phyloP scores from a whole-genome alignment of 345 rosid species.

The Salix caprea region DNA sequence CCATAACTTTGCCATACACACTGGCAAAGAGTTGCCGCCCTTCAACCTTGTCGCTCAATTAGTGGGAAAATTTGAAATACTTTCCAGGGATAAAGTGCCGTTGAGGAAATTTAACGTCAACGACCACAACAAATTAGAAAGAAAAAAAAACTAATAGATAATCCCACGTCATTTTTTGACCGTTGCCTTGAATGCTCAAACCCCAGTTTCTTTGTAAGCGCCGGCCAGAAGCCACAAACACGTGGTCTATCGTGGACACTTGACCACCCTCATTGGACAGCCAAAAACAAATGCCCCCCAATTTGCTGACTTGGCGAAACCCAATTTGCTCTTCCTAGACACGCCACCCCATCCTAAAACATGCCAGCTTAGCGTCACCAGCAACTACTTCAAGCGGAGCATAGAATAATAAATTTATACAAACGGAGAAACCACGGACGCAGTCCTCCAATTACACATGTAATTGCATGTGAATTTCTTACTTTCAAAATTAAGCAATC shows the following conservation, averaged over 20 bases:
- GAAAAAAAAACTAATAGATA: background rate
- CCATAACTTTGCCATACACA: too few relatives aligned
- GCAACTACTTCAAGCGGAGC: background rate
- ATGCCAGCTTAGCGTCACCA: background rate
- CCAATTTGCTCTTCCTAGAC: background rate
- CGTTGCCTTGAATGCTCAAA: background rate
- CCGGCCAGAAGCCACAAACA: background rate
- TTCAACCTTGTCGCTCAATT: too few relatives aligned
- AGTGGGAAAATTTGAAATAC: too few relatives aligned
- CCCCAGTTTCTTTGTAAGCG: background rate
- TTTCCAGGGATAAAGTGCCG: background rate
- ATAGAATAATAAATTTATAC: background rate
- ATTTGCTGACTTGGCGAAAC: background rate
- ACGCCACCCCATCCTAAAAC: background rate
- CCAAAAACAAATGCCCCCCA: background rate
- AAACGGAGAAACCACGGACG: too few relatives aligned
- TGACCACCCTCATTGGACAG: background rate
- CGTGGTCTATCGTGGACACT: background rate
- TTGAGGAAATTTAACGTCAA: background rate
- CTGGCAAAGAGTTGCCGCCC: too few relatives aligned
- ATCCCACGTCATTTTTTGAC: slow-evolving; percentile 13
- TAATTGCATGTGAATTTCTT: background rate
- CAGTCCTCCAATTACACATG: too few relatives aligned
- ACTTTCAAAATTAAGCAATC: background rate
- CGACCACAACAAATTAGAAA: background rate